phyloP scores from a whole-genome alignment of 1,284 basidiomycete genomes.

The Xerocomus amazonicus region DNA sequence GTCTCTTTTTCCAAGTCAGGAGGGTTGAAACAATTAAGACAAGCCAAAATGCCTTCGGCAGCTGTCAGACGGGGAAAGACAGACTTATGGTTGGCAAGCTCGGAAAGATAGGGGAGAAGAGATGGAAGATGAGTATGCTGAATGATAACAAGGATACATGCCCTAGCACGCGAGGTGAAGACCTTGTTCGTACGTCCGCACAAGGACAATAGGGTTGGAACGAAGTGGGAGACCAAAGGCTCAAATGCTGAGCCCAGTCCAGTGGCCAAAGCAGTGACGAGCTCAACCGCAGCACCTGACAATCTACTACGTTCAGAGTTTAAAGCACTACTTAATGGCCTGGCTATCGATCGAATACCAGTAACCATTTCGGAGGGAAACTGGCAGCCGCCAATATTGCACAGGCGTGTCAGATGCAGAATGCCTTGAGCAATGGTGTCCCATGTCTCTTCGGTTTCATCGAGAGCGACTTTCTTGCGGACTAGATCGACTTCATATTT shows the following conservation, averaged over 20 bases:
- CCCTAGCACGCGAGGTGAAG: conserved; percentile 61
- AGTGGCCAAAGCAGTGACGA: conserved; percentile 53
- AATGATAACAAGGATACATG: conserved; percentile 59
- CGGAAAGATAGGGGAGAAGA: conserved; percentile 60
- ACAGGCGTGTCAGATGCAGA: conserved; percentile 50
- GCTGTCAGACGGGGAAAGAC: conserved; percentile 58
- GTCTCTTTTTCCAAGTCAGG: conserved; percentile 68
- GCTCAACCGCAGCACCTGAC: conserved; percentile 68
- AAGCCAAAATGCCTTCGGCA: conserved; percentile 60
- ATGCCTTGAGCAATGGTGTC: conserved; percentile 65
- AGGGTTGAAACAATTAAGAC: conserved; percentile 71
- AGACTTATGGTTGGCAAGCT: conserved; percentile 66
- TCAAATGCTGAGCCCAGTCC: conserved; percentile 65
- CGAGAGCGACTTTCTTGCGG: conserved; percentile 44
- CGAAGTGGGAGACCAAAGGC: conserved; percentile 60
- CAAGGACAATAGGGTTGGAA: conserved; percentile 66
- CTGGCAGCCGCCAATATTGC: conserved; percentile 53
- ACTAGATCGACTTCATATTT: conserved; percentile 41
- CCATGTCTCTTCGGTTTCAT: conserved; percentile 83
- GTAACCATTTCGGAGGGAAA: conserved; percentile 54
- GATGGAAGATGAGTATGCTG: conserved; percentile 67
- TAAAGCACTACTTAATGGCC: conserved; percentile 58
- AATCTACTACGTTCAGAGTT: conserved; percentile 76
- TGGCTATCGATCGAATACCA: conserved; percentile 51
- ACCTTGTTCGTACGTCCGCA: conserved; percentile 82